These are phyloP conservation scores for Diddensiella transvaalensis DNA, from an alignment of 805 yeast species.

Conservation along the genomic window DNA sequence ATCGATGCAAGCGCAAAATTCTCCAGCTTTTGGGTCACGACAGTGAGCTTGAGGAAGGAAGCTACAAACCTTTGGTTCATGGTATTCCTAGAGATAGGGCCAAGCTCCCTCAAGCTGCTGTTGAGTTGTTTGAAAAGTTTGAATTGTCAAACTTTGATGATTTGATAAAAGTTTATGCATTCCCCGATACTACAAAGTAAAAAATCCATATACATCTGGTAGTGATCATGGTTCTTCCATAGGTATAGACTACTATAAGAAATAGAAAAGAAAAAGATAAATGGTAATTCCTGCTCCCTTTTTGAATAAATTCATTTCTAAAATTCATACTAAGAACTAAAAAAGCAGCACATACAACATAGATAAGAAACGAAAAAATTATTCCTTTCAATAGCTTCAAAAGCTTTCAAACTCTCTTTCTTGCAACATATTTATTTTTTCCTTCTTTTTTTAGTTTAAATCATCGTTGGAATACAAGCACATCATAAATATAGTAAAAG, in stretches of 20 bases:
- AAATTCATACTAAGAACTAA: neutral
- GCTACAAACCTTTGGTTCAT: neutral
- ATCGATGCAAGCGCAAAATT: conserved; percentile 9
- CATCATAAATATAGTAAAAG: conserved; percentile 2
- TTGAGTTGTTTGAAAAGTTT: neutral
- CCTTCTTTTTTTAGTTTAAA: neutral
- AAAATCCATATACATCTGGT: too few relatives aligned
- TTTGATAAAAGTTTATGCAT: neutral
- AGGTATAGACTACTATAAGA: too few relatives aligned
- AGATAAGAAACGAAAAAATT: too few relatives aligned
- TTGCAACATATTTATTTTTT: neutral
- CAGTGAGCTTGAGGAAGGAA: neutral
- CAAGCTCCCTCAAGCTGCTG: neutral
- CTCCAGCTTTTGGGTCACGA: conserved; percentile 8
- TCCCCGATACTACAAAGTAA: neutral
- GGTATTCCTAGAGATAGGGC: conserved; percentile 1
- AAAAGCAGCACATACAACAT: neutral
- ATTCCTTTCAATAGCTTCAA: too few relatives aligned
- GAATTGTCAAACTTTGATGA: neutral
- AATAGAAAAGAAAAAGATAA: too few relatives aligned
- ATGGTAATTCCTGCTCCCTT: too few relatives aligned
- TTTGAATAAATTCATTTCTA: neutral
- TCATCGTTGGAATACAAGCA: neutral
- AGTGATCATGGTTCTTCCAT: too few relatives aligned
- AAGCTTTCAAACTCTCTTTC: too few relatives aligned